Percentiles rank a stretch among this genome's conserved stretches.
phyloP scores from a whole-genome alignment of 345 rosid genomes.

The Melaleuca alternifolia region DNA sequence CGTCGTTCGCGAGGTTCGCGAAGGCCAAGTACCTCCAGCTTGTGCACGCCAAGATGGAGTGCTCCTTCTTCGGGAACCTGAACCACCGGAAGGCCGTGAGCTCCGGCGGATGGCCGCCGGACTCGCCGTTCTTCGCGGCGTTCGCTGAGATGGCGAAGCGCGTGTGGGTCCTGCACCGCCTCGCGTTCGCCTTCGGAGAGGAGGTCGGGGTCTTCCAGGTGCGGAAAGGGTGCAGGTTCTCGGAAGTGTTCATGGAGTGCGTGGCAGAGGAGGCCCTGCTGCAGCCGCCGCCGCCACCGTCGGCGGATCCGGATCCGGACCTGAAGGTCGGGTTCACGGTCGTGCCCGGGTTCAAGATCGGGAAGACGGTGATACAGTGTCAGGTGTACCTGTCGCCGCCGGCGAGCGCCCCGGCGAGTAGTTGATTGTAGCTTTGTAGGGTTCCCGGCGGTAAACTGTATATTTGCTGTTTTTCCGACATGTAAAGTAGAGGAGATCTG shows the following conservation, averaged over 20 bases:
- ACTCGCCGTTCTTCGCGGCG: conserved; percentile 51
- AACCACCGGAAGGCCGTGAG: conserved; percentile 70
- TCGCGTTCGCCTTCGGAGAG: conserved; percentile 51
- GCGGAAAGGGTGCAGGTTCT: conserved; percentile 53
- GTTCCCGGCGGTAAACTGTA: neutral
- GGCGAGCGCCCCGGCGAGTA: conserved; percentile 19
- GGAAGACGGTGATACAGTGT: conserved; percentile 53
- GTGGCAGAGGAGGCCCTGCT: conserved; percentile 47
- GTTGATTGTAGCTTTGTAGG: neutral
- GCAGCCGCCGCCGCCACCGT: conserved; percentile 1
- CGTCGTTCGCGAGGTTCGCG: conserved; percentile 42
- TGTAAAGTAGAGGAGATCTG: neutral
- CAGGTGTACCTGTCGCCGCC: conserved; percentile 64
- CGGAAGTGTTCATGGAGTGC: conserved; percentile 87
- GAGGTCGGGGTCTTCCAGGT: conserved; percentile 63
- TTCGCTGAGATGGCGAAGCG: conserved; percentile 76
- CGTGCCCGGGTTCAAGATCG: conserved; percentile 90
- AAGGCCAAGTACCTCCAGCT: conserved; percentile 56
- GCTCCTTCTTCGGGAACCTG: conserved; percentile 78
- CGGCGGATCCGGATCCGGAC: conserved; percentile 7
- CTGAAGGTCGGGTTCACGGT: conserved; percentile 74
- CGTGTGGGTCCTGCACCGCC: conserved; percentile 65
- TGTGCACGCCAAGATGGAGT: conserved; percentile 95
- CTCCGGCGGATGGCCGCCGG: conserved; percentile 76
- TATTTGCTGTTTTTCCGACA: neutral